Conservation (phyloP, 768 basidiomycete genomes). For the Pleurotus tuber-regium region DNA sequence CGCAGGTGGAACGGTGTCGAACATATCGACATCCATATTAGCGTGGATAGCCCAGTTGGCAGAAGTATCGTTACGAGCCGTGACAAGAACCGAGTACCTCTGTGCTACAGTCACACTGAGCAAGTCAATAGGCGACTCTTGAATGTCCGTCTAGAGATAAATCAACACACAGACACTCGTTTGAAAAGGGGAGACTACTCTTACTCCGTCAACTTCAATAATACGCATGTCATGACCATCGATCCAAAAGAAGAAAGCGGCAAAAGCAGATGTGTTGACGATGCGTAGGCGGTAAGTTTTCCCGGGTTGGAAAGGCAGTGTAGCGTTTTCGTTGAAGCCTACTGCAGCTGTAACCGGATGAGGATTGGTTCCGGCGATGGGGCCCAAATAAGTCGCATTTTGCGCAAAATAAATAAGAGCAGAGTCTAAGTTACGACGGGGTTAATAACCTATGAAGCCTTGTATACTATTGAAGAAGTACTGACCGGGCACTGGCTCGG, state of each 20-base stretch:
- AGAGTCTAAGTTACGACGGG: slow-evolving; percentile 47
- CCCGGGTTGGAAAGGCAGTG: slow-evolving; percentile 79
- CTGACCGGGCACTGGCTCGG: slow-evolving; percentile 91
- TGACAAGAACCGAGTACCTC: slow-evolving; percentile 90
- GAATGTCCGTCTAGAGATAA: slow-evolving; percentile 62
- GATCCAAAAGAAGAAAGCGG: slow-evolving; percentile 83
- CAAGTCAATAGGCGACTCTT: slow-evolving; percentile 69
- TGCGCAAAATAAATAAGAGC: slow-evolving; percentile 83
- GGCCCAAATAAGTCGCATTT: slow-evolving; percentile 66
- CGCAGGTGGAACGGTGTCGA: slow-evolving; percentile 71
- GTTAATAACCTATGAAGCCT: neutral
- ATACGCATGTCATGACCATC: slow-evolving; percentile 85
- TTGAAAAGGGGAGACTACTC: slow-evolving; percentile 21
- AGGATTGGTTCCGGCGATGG: slow-evolving; percentile 48
- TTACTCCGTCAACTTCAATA: slow-evolving; percentile 81
- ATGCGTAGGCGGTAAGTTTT: slow-evolving; percentile 90
- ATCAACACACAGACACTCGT: slow-evolving; percentile 1
- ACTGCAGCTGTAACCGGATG: slow-evolving; percentile 54
- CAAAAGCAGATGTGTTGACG: slow-evolving; percentile 77
- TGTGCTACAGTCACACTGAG: slow-evolving; percentile 83
- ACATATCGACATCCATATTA: slow-evolving; percentile 90
- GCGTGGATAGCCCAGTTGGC: slow-evolving; percentile 89
- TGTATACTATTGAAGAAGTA: slow-evolving; percentile 22
- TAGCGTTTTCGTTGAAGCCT: slow-evolving; percentile 87
- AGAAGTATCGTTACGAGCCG: slow-evolving; percentile 81